Percentiles rank a stretch among this genome's conserved stretches.
phyloP scores from a whole-genome alignment of 768 basidiomycete genomes.

The Scleroderma citrinum region DNA sequence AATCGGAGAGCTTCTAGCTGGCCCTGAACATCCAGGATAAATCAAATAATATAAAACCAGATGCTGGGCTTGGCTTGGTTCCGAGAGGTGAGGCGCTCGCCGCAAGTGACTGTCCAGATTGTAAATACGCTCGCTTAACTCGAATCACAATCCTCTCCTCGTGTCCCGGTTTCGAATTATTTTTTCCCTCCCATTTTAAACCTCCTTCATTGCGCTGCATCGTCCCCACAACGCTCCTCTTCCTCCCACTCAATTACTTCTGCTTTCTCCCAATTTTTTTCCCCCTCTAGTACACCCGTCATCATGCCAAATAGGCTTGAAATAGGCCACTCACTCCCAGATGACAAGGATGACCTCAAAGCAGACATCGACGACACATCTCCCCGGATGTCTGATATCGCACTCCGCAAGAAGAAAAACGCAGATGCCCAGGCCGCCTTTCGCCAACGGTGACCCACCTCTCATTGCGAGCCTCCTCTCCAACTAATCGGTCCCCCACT shows the following conservation, averaged over 20 bases:
- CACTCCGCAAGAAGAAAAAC: constrained; percentile 82
- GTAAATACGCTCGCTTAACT: constrained; percentile 35
- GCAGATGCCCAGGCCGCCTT: constrained; percentile 87
- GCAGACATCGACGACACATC: constrained; percentile 29
- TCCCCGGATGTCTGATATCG: constrained; percentile 55
- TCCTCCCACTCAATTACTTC: constrained; percentile 13
- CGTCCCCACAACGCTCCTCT: constrained; percentile 16
- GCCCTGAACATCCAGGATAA: not conserved
- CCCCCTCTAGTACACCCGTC: constrained; percentile 11
- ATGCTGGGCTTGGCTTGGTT: constrained; percentile 1
- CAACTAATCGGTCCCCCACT: constrained; percentile 16
- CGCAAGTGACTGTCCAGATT: constrained; percentile 31
- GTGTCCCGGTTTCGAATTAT: constrained; percentile 64
- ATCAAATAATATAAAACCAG: constrained; percentile 2
- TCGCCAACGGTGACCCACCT: constrained; percentile 44
- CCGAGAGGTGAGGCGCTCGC: constrained; percentile 15
- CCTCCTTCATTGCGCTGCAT: constrained; percentile 20
- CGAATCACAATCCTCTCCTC: constrained; percentile 47
- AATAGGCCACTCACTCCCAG: constrained; percentile 25
- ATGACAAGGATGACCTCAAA: constrained; percentile 33
- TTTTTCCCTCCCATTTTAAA: constrained; percentile 61
- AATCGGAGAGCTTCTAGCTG: not conserved
- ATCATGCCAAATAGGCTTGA: constrained; percentile 29
- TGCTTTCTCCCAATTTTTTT: constrained; percentile 13
- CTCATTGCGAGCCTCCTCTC: not conserved